Percentiles rank a stretch among this genome's conserved stretches.
Conservation (phyloP, 495 filamentous ascomycete genomes). For the Aspergillus bertholletiae region DNA sequence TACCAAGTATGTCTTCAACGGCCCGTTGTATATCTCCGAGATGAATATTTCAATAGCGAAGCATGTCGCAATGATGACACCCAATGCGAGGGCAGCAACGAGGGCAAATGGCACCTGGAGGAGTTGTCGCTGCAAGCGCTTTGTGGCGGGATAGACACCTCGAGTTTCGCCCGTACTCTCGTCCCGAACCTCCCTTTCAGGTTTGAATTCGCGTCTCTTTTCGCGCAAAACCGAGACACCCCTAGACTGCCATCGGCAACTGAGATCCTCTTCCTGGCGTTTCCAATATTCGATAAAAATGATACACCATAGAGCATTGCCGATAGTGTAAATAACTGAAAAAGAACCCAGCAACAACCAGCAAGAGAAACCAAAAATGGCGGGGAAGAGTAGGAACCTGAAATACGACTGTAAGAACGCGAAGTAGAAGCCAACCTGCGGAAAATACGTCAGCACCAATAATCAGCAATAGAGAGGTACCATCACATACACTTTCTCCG, state of each 20-base stretch:
- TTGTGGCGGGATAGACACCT: conserved; percentile 72
- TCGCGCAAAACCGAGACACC: conserved; percentile 79
- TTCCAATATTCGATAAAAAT: conserved; percentile 97
- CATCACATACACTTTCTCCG: conserved; percentile 71
- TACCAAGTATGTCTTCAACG: conserved; percentile 81
- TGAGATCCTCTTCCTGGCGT: conserved; percentile 85
- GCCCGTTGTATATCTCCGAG: conserved; percentile 88
- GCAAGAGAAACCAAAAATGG: conserved; percentile 72
- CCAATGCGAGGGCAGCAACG: conserved; percentile 63
- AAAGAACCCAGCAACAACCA: conserved; percentile 83
- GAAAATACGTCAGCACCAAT: conserved; percentile 1
- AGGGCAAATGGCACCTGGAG: conserved; percentile 89
- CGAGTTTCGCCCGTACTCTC: conserved; percentile 80
- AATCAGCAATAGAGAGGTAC: not conserved
- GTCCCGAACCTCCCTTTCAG: conserved; percentile 72
- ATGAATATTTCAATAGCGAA: conserved; percentile 97
- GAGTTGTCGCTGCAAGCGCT: conserved; percentile 73
- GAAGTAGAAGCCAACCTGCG: conserved; percentile 86
- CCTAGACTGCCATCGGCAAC: conserved; percentile 87
- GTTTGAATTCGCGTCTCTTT: conserved; percentile 71
- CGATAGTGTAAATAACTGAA: conserved; percentile 76
- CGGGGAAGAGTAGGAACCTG: conserved; percentile 78
- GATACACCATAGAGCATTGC: conserved; percentile 83
- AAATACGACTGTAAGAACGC: conserved; percentile 95
- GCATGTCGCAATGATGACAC: conserved; percentile 77